phyloP scores from a whole-genome alignment of 805 yeast genomes.

The Candida ulmi region DNA sequence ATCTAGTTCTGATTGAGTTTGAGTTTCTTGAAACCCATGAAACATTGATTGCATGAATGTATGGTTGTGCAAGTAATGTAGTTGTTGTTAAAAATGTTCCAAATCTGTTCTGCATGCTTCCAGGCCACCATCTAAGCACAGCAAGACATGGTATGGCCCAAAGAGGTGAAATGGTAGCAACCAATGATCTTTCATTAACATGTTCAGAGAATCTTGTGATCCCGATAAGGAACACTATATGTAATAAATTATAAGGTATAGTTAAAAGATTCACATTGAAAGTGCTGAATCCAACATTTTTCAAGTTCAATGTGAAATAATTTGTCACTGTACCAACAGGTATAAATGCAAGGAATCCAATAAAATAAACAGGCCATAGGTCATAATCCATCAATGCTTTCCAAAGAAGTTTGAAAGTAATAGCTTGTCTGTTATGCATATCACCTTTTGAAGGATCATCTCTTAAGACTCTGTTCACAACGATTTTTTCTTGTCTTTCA shows the following conservation, averaged over 20 bases:
- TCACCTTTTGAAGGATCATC: slow-evolving; percentile 69
- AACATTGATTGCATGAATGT: slow-evolving; percentile 48
- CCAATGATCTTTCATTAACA: slow-evolving; percentile 24
- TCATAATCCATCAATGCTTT: slow-evolving; percentile 42
- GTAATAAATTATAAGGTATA: slow-evolving; percentile 42
- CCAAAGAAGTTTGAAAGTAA: slow-evolving; percentile 33
- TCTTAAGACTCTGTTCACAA: slow-evolving; percentile 52
- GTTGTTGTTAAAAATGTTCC: slow-evolving; percentile 31
- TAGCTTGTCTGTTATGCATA: slow-evolving; percentile 56
- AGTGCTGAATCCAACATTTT: slow-evolving; percentile 43
- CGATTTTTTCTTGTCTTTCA: slow-evolving; percentile 49
- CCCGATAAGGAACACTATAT: slow-evolving; percentile 29
- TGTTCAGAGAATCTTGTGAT: slow-evolving; percentile 34
- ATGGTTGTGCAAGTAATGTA: slow-evolving; percentile 34
- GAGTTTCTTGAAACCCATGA: slow-evolving; percentile 60
- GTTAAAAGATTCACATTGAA: slow-evolving; percentile 45
- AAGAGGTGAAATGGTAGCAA: slow-evolving; percentile 23
- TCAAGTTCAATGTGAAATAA: slow-evolving; percentile 45
- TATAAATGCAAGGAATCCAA: slow-evolving; percentile 39
- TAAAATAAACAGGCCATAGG: slow-evolving; percentile 49
- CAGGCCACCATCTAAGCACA: slow-evolving; percentile 32
- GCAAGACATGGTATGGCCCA: slow-evolving; percentile 31
- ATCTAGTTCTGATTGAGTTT: slow-evolving; percentile 52
- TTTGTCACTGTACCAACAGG: slow-evolving; percentile 28
- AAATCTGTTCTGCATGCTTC: slow-evolving; percentile 32